Percentiles rank a stretch among this genome's conserved stretches.
Conservation (phyloP, 768 basidiomycete genomes). For the Boletus fagicola region DNA sequence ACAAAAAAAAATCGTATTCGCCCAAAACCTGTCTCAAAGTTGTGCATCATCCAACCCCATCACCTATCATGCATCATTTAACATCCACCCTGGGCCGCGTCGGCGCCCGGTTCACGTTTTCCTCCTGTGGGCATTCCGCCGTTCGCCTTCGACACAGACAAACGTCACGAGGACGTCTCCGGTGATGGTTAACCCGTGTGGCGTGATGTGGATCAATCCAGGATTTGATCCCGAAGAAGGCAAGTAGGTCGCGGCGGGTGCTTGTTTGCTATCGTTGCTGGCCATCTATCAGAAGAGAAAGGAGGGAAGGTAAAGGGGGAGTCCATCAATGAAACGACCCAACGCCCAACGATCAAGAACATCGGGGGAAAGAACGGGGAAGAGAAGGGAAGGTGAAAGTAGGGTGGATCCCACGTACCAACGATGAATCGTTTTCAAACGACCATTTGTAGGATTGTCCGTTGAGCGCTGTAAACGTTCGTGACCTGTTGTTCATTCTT, state of each 20-base stretch:
- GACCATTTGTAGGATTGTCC: constrained; percentile 36
- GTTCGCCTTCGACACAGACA: constrained; percentile 34
- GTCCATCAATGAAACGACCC: constrained; percentile 1
- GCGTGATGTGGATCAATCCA: constrained; percentile 33
- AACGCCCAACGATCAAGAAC: not conserved
- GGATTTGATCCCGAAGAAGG: constrained; percentile 29
- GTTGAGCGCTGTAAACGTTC: constrained; percentile 35
- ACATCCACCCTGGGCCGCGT: not conserved
- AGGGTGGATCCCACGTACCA: constrained; percentile 20
- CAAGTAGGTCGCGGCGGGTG: constrained; percentile 30
- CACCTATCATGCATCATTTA: not conserved
- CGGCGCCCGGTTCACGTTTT: not conserved
- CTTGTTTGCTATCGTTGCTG: constrained; percentile 35
- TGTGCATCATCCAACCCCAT: not conserved
- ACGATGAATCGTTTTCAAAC: constrained; percentile 32
- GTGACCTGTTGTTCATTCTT: constrained; percentile 20
- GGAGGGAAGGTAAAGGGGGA: not conserved
- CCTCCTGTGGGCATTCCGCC: constrained; percentile 29
- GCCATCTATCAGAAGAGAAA: constrained; percentile 23
- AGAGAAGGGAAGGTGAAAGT: no score
- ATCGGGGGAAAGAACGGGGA: not conserved
- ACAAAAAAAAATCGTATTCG: not conserved
- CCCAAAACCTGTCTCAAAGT: not conserved
- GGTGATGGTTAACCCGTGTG: constrained; percentile 33
- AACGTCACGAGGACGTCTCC: constrained; percentile 34